phyloP scores from a whole-genome alignment of 345 rosid genomes.

The Salix brachista region DNA sequence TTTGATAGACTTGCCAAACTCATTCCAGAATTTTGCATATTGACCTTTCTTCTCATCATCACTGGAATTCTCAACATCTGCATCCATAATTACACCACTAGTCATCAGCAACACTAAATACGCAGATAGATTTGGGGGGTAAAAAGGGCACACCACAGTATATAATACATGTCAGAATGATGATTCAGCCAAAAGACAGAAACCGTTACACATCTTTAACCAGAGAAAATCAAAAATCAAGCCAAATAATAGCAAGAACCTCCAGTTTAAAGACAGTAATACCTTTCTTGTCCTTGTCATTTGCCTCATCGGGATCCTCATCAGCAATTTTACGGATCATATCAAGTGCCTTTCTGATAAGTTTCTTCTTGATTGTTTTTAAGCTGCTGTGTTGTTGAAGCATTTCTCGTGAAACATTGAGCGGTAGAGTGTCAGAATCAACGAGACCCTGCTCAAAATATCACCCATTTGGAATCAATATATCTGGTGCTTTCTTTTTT shows the following conservation, averaged over 20 bases:
- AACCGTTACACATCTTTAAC: background rate
- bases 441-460: constrained; percentile 78
- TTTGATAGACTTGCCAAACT: constrained; percentile 94
- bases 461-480: constrained; percentile 3
- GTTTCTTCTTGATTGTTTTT: constrained; percentile 96
- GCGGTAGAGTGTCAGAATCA: constrained; percentile 92
- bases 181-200: too few relatives aligned
- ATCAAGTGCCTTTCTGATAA: constrained; percentile 91
- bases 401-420: constrained; percentile 96
- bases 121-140: background rate
- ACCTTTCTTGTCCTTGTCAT: constrained; percentile 79
- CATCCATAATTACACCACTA: background rate
- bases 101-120: background rate
- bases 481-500: background rate
- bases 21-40: constrained; percentile 90
- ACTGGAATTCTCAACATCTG: constrained; percentile 61
- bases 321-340: constrained; percentile 86
- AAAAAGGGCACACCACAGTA: background rate
- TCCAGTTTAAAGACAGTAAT: background rate
- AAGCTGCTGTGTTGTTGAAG: constrained; percentile 94
- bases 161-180: too few relatives aligned
- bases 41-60: constrained; percentile 90
- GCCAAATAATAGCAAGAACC: background rate
- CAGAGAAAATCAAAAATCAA: background rate
- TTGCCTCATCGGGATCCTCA: constrained; percentile 83